Evolutionary conservation across 306 rosid genomes (phyloP), one percentile per base, ranked within the genome.

Genomic region (Cicer pinnatifidum): DNA sequence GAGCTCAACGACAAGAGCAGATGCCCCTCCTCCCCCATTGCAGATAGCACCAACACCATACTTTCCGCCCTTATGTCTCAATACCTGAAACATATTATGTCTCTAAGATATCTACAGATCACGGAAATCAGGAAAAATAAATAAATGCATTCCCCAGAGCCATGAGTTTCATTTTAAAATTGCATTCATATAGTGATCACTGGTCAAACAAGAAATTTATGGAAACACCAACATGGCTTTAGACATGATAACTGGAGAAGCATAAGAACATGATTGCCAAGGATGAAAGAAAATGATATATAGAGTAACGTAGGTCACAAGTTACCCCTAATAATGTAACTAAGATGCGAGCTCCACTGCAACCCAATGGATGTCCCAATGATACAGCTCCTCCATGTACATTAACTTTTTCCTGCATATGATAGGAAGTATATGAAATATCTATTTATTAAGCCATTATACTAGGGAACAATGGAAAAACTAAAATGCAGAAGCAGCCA

Each of bases 11-110:
- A 91, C 96, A 63, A 93, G 83, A 20, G 98, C 90, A 54, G 98
- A 93, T n/a, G 98, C 97, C 8, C 98, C 98, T 53, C 98, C 98
- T 78, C 97, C 98, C 13, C 98, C 98, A 35, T 93, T 91, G 87
- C 98, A 93, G 64, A 93, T 86, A 40, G 84, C 89, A 35, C 62
- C 94, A 82, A 91, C 89, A 37, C 98, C 98, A 71, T 89, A 91
- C 85, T 73, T 91, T 52, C 97, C 96, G 61, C 89, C 85, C 80
- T 82, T 85, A 20, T 91, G 90, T 70, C 92, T 91, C 73, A 89
- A 70, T 67, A 91, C 96, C 98, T 93, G 87, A 69, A 72, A 81
- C 71, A 83, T 76, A 72, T 20, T 20, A 60, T 48, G 41, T 44
- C 61, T 41, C 72, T 67, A 40, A 82, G 72, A 75, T 54, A 72